Conservation (phyloP, 2,329 filamentous ascomycete species). For the Diaporthe ampelina region DNA sequence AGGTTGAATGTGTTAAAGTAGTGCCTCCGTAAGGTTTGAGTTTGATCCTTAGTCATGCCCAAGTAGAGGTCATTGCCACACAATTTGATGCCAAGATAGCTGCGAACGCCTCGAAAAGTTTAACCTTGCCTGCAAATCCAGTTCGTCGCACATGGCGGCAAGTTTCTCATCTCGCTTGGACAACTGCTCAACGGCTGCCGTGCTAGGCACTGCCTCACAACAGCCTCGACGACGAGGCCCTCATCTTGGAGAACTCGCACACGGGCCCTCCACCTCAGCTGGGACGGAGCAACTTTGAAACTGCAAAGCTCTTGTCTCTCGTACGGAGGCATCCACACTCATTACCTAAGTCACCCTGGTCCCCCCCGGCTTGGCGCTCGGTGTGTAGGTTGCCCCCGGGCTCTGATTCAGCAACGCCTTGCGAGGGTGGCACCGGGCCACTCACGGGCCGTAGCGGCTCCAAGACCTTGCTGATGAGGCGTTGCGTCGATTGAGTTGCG, state of each 20-base stretch:
- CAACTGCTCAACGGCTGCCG: neutral
- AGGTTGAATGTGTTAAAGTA: neutral
- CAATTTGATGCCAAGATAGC: neutral
- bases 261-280: constrained; percentile 17
- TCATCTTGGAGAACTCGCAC: neutral
- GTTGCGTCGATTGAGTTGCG: neutral
- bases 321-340: constrained; percentile 1
- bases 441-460: neutral
- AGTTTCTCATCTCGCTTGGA: constrained; percentile 11
- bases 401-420: constrained; percentile 18
- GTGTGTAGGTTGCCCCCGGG: neutral
- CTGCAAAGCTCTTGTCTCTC: constrained; percentile 13
- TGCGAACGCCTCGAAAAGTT: constrained; percentile 6
- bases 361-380: constrained; percentile 16
- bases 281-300: constrained; percentile 27
- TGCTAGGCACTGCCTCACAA: constrained; percentile 15
- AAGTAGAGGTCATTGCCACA: neutral
- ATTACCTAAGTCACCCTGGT: neutral
- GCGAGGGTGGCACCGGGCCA: neutral
- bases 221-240: neutral
- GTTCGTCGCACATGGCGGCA: neutral
- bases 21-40: neutral
- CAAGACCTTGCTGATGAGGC: neutral
- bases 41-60: constrained; percentile 4
- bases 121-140: neutral